Evolutionary conservation across 2,329 filamentous ascomycete species (phyloP).

Genomic region (Gyromitra esculenta): DNA sequence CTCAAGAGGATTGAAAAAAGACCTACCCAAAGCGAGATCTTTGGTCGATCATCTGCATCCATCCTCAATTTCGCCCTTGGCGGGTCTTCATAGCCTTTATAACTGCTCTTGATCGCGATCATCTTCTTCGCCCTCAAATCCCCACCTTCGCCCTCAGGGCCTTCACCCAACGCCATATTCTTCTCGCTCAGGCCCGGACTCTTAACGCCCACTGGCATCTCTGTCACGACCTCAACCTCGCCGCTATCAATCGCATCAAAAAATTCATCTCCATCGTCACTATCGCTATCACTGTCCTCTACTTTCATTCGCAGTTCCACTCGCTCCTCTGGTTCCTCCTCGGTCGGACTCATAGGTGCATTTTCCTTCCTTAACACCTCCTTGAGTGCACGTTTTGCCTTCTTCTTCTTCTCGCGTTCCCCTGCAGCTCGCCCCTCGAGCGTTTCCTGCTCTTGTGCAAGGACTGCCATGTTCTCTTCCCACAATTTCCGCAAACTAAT

Average conservation of each 20-base stretch:
- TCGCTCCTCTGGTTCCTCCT: slow-evolving; percentile 53
- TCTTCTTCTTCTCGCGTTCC: slow-evolving; percentile 86
- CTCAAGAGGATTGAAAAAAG: neutral
- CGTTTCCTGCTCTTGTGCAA: slow-evolving; percentile 93
- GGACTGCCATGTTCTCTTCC: slow-evolving; percentile 98
- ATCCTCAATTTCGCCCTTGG: slow-evolving; percentile 81
- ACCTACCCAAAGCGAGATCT: slow-evolving; percentile 93
- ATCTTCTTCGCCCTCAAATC: slow-evolving; percentile 64
- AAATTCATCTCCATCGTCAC: slow-evolving; percentile 87
- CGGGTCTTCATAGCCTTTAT: slow-evolving; percentile 90
- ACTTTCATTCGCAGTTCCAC: slow-evolving; percentile 57
- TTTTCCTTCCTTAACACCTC: slow-evolving; percentile 66
- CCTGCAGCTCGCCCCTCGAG: slow-evolving; percentile 88
- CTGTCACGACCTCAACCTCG: slow-evolving; percentile 79
- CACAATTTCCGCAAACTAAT: slow-evolving; percentile 92
- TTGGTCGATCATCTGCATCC: slow-evolving; percentile 90
- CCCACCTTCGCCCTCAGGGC: slow-evolving; percentile 62
- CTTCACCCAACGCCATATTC: slow-evolving; percentile 59
- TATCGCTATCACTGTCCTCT: slow-evolving; percentile 69
- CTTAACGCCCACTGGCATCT: slow-evolving; percentile 66
- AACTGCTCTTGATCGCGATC: slow-evolving; percentile 78
- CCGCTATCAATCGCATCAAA: slow-evolving; percentile 97
- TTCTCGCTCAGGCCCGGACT: slow-evolving; percentile 49
- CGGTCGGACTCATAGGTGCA: slow-evolving; percentile 40
- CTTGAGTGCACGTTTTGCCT: slow-evolving; percentile 86